These are phyloP conservation scores for Penstemon eatonii DNA, from an alignment of 257 asterid genomes.

Conservation along the genomic window DNA sequence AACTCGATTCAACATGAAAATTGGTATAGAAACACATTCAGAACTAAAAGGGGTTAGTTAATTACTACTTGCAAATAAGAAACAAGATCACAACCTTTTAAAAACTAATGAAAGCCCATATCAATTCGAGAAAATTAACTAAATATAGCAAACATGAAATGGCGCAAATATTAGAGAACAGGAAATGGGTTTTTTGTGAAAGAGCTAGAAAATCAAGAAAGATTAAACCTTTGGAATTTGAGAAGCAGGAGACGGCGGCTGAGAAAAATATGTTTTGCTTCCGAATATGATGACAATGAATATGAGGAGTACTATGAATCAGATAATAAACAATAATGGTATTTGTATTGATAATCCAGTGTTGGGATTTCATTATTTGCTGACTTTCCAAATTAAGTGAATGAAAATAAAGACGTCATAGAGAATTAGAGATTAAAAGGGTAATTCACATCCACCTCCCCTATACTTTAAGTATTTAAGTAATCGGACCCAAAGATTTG, in stretches of 20 bases:
- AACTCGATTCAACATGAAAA: constrained; percentile 11
- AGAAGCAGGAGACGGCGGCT: constrained; percentile 40
- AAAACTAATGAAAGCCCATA: constrained; percentile 10
- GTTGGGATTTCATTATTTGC: neutral
- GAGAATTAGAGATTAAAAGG: too few relatives aligned
- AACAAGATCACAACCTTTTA: neutral
- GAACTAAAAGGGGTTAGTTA: constrained; percentile 12
- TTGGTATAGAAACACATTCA: neutral
- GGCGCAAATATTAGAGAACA: neutral
- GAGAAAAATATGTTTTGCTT: neutral
- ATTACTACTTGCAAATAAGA: neutral
- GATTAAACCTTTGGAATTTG: constrained; percentile 31
- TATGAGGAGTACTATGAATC: constrained; percentile 10
- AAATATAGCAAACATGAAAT: constrained; percentile 11
- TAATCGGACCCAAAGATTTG: too few relatives aligned
- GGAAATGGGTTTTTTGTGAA: constrained; percentile 22
- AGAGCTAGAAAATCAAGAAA: constrained; percentile 22
- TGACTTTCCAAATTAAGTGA: constrained; percentile 18
- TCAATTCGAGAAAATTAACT: constrained; percentile 21
- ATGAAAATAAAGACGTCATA: neutral
- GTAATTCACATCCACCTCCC: too few relatives aligned
- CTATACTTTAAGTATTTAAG: too few relatives aligned
- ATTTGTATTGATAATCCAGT: neutral
- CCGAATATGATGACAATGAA: constrained; percentile 11
- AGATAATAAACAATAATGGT: neutral